These are phyloP conservation scores for Penicillium fimorum DNA, from an alignment of 495 filamentous ascomycete species.

Conservation along the genomic window DNA sequence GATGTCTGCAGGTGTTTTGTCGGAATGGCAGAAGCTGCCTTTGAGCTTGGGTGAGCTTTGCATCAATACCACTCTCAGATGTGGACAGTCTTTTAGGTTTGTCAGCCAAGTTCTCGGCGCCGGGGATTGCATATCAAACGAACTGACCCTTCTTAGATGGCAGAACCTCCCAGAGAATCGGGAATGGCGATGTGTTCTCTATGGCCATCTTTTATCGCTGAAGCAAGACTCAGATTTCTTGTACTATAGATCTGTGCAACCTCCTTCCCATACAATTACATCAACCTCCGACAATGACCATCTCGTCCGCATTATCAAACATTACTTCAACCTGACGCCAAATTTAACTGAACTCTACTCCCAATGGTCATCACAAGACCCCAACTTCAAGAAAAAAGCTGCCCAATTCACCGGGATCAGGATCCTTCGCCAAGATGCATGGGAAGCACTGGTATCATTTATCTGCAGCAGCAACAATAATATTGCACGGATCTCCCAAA, in stretches of 20 bases:
- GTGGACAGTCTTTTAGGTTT: slow-evolving; percentile 84
- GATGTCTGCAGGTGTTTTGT: slow-evolving; percentile 32
- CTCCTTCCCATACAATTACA: background rate
- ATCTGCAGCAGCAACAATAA: slow-evolving; percentile 99
- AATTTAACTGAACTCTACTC: slow-evolving; percentile 75
- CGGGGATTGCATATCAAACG: background rate
- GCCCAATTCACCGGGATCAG: slow-evolving; percentile 86
- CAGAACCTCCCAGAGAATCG: slow-evolving; percentile 66
- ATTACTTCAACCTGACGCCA: slow-evolving; percentile 79
- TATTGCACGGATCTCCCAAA: slow-evolving; percentile 88
- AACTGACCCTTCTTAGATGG: slow-evolving; percentile 59
- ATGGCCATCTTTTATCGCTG: slow-evolving; percentile 79
- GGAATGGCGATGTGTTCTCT: slow-evolving; percentile 89
- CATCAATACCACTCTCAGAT: slow-evolving; percentile 85
- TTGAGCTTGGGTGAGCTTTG: slow-evolving; percentile 79
- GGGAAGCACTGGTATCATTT: slow-evolving; percentile 91
- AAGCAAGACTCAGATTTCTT: slow-evolving; percentile 77
- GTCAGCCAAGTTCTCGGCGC: background rate
- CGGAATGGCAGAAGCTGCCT: slow-evolving; percentile 80
- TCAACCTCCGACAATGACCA: slow-evolving; percentile 48
- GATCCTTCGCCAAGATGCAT: slow-evolving; percentile 93
- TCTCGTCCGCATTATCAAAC: slow-evolving; percentile 63
- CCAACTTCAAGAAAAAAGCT: slow-evolving; percentile 87
- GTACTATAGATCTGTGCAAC: slow-evolving; percentile 63
- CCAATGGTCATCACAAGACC: slow-evolving; percentile 81